A percentile compares a stretch with the other conserved stretches of the same genome.
These are phyloP conservation scores for Vigna nakashimae DNA, from an alignment of 306 rosid species.

Conservation along the genomic window DNA sequence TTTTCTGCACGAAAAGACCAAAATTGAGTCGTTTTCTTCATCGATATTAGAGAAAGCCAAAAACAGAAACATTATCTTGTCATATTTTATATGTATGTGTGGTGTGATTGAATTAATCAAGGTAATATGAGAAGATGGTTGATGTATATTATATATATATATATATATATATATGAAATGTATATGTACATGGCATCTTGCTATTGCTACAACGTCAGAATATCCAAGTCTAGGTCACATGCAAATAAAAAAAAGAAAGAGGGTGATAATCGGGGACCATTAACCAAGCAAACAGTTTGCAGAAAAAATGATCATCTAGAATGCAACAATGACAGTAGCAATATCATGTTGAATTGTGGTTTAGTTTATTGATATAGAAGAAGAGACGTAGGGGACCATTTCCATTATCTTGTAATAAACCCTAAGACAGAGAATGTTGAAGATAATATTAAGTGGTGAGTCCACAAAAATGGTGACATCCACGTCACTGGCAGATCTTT, in stretches of 20 bases:
- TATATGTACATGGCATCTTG: constrained; percentile 7
- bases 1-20: constrained; percentile 33
- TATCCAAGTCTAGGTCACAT: constrained; percentile 37
- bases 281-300: background rate
- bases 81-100: constrained; percentile 40
- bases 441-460: constrained; percentile 57
- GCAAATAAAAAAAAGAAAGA: constrained; percentile 29
- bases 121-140: constrained; percentile 1
- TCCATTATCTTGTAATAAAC: constrained; percentile 40
- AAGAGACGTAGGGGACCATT: constrained; percentile 43
- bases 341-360: background rate
- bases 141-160: background rate
- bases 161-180: too few relatives aligned
- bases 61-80: constrained; percentile 45
- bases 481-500: constrained; percentile 54
- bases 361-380: background rate
- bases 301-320: background rate
- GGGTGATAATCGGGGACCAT: constrained; percentile 39
- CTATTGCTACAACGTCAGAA: constrained; percentile 32
- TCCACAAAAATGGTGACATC: constrained; percentile 60
- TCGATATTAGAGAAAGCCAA: constrained; percentile 40
- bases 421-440: constrained; percentile 16
- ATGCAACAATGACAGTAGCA: background rate
- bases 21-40: constrained; percentile 31
- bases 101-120: constrained; percentile 19